These are phyloP conservation scores for Blastobotrys elegans DNA, from an alignment of 1,139 yeast species.

Conservation along the genomic window DNA sequence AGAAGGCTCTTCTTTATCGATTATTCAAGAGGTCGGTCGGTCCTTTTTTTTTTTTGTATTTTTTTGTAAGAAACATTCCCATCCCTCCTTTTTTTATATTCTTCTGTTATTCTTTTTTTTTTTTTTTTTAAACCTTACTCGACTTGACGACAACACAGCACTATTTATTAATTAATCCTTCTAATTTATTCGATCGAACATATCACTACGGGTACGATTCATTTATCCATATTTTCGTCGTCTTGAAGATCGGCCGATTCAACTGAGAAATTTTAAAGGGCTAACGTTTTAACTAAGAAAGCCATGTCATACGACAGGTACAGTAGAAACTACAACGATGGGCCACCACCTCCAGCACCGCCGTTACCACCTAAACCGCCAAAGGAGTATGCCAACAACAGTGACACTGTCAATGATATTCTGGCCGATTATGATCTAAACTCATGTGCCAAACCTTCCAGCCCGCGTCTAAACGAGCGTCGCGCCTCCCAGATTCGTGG, in stretches of 20 bases:
- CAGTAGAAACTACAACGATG: not conserved
- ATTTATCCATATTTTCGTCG: too few relatives aligned
- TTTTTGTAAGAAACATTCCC: too few relatives aligned
- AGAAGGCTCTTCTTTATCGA: too few relatives aligned
- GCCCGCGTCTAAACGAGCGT: conserved; percentile 1
- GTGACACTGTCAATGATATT: conserved; percentile 1
- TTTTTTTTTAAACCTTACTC: not conserved
- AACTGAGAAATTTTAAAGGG: too few relatives aligned
- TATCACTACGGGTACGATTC: too few relatives aligned
- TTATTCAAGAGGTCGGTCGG: too few relatives aligned
- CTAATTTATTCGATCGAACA: too few relatives aligned
- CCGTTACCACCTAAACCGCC: conserved; percentile 9
- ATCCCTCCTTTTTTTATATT: too few relatives aligned
- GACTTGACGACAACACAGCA: too few relatives aligned
- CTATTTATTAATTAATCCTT: too few relatives aligned
- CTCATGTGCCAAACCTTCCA: not conserved
- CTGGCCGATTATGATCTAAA: conserved; percentile 3
- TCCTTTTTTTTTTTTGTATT: too few relatives aligned
- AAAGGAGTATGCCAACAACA: not conserved
- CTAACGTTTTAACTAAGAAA: not conserved
- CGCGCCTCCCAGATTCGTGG: conserved; percentile 9
- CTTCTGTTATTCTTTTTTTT: not conserved
- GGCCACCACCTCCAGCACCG: conserved; percentile 7
- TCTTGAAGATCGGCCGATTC: too few relatives aligned
- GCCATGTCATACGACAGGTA: not conserved